These are phyloP conservation scores for Diddensiella caesifluorescens DNA, from an alignment of 805 yeast species.

Conservation along the genomic window DNA sequence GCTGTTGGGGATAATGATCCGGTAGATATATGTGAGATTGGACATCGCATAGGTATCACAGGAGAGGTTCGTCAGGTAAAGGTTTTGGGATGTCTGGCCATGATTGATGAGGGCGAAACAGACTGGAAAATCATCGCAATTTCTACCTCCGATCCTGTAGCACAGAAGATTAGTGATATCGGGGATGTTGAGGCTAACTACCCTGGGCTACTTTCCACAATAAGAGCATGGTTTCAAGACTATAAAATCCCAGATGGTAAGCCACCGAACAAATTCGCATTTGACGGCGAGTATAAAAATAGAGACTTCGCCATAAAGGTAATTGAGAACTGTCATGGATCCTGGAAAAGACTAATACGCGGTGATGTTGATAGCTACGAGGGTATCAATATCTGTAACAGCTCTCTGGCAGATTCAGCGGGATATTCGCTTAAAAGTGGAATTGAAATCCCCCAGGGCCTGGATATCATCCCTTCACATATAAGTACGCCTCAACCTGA, in stretches of 20 bases:
- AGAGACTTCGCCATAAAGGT: conserved; percentile 53
- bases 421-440: conserved; percentile 36
- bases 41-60: conserved; percentile 48
- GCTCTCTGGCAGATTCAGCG: conserved; percentile 55
- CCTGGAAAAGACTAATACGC: conserved; percentile 61
- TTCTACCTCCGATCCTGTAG: conserved; percentile 60
- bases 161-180: conserved; percentile 53
- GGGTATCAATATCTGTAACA: conserved; percentile 57
- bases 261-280: conserved; percentile 68
- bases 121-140: conserved; percentile 89
- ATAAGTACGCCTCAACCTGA: conserved; percentile 10
- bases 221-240: conserved; percentile 75
- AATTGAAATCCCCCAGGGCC: conserved; percentile 1
- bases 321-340: conserved; percentile 57
- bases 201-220: conserved; percentile 66
- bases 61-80: conserved; percentile 85
- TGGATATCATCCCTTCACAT: not conserved
- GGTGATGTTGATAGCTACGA: conserved; percentile 43
- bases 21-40: conserved; percentile 88
- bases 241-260: conserved; percentile 83
- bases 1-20: conserved; percentile 91
- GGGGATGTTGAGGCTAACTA: conserved; percentile 60
- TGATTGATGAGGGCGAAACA: conserved; percentile 94
- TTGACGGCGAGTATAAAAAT: conserved; percentile 60
- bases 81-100: conserved; percentile 89